Evolutionary conservation across 108 stramenopile genomes (phyloP).

Genomic region (Licmophora abbreviata): DNA sequence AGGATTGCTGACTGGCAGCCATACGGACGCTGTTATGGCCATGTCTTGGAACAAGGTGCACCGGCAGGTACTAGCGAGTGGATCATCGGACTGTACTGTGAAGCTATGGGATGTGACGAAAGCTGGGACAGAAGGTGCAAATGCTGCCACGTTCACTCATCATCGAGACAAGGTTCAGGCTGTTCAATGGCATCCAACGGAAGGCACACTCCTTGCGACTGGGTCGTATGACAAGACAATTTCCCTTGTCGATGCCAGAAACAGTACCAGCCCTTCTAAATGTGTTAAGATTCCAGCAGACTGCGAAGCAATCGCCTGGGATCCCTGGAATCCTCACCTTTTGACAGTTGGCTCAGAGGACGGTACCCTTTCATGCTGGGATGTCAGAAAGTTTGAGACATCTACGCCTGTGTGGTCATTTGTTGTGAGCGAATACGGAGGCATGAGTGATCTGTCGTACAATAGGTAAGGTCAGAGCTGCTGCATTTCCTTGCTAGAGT

Average conservation of each 20-base stretch:
- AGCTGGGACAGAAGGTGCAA: conserved; percentile 29
- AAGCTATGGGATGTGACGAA: conserved; percentile 93
- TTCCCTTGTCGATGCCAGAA: conserved; percentile 79
- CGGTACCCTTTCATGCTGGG: conserved; percentile 84
- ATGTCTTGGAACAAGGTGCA: conserved; percentile 95
- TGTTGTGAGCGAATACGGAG: conserved; percentile 83
- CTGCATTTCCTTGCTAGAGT: background rate
- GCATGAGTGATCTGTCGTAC: conserved; percentile 80
- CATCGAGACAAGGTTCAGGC: conserved; percentile 96
- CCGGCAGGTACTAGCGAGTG: conserved; percentile 91
- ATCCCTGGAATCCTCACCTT: conserved; percentile 71
- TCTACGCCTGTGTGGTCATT: conserved; percentile 76
- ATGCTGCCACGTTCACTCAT: conserved; percentile 84
- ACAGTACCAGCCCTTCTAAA: conserved; percentile 29
- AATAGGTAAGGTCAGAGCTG: conserved; percentile 39
- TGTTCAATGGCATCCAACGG: conserved; percentile 89
- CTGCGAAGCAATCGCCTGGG: conserved; percentile 87
- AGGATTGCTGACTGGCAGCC: conserved; percentile 72
- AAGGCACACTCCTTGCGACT: conserved; percentile 87
- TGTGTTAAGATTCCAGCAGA: conserved; percentile 61
- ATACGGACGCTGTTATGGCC: conserved; percentile 96
- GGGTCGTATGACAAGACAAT: conserved; percentile 87
- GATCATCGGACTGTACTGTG: conserved; percentile 95
- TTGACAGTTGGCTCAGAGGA: conserved; percentile 87
- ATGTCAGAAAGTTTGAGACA: conserved; percentile 83